Percentiles rank a stretch among this genome's conserved stretches.
These are phyloP conservation scores for Setaria viridis DNA, from an alignment of 202 grass and related monocot genomes.

Conservation along the genomic window DNA sequence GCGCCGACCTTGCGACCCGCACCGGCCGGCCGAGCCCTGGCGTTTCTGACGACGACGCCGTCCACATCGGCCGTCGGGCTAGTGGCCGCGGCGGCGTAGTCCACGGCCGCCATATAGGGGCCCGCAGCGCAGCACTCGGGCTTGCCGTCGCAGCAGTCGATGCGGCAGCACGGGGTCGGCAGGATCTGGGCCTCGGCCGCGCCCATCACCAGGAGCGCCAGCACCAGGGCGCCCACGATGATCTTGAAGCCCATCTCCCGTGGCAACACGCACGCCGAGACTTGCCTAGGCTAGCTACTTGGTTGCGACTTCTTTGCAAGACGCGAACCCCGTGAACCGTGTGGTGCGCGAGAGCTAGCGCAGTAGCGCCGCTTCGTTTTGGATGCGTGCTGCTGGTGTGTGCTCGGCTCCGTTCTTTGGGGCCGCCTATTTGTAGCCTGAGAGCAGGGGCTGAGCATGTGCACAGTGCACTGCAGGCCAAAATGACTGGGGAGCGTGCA, in stretches of 20 bases:
- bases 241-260: background rate
- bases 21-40: background rate
- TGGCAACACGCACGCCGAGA: too few species aligned
- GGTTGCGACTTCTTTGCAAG: background rate
- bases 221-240: background rate
- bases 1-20: background rate
- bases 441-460: background rate
- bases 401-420: background rate
- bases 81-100: too few species aligned
- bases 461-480: background rate
- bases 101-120: background rate
- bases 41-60: background rate
- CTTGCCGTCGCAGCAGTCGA: slow-evolving; percentile 38
- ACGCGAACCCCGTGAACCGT: background rate
- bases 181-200: slow-evolving; percentile 35
- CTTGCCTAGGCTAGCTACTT: background rate
- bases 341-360: background rate
- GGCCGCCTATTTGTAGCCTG: background rate
- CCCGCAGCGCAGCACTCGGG: slow-evolving; percentile 37
- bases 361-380: background rate
- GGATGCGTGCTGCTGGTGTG: background rate
- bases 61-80: background rate
- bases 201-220: slow-evolving; percentile 28
- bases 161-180: slow-evolving; percentile 47
- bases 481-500: background rate